Percentiles rank a stretch among this genome's conserved stretches.
phyloP scores from a whole-genome alignment of 805 yeast genomes.

The Zygotorulaspora sp. region DNA sequence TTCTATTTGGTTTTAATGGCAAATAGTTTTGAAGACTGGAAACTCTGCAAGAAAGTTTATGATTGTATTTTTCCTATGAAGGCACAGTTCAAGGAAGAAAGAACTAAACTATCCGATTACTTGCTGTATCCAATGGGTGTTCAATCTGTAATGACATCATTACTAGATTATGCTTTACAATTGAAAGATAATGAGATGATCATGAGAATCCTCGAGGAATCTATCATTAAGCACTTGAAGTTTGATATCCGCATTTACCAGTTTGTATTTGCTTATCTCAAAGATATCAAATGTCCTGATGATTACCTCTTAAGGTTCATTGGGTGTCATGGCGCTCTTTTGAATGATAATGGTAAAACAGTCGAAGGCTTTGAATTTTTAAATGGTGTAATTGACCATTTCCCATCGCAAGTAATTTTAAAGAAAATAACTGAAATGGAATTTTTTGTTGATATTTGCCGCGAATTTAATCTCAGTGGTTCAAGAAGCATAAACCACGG shows the following conservation, averaged over 20 bases:
- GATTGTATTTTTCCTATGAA: slow-evolving; percentile 38
- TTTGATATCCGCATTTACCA: slow-evolving; percentile 35
- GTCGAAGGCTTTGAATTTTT: slow-evolving; percentile 31
- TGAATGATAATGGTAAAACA: slow-evolving; percentile 6
- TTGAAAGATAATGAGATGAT: slow-evolving; percentile 32
- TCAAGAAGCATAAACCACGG: slow-evolving; percentile 20
- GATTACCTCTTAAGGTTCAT: slow-evolving; percentile 35
- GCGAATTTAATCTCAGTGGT: slow-evolving; percentile 18
- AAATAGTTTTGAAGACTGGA: slow-evolving; percentile 35
- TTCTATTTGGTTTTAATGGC: slow-evolving; percentile 36
- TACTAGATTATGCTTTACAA: slow-evolving; percentile 30
- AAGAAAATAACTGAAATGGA: slow-evolving; percentile 27
- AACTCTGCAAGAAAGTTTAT: slow-evolving; percentile 34
- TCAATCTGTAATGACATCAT: slow-evolving; percentile 23
- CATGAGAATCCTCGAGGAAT: slow-evolving; percentile 39
- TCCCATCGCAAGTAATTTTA: slow-evolving; percentile 24
- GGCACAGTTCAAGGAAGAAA: slow-evolving; percentile 10
- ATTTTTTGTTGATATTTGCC: slow-evolving; percentile 32
- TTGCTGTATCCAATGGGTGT: slow-evolving; percentile 26
- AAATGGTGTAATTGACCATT: slow-evolving; percentile 23
- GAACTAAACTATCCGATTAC: slow-evolving; percentile 18
- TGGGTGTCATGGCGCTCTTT: slow-evolving; percentile 34
- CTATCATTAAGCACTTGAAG: slow-evolving; percentile 34
- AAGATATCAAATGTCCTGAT: slow-evolving; percentile 28
- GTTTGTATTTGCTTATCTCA: slow-evolving; percentile 33